A percentile compares a stretch with the other conserved stretches of the same genome.
Evolutionary conservation across 148 eudicot species (phyloP).

Genomic region (Rhododendron molle): DNA sequence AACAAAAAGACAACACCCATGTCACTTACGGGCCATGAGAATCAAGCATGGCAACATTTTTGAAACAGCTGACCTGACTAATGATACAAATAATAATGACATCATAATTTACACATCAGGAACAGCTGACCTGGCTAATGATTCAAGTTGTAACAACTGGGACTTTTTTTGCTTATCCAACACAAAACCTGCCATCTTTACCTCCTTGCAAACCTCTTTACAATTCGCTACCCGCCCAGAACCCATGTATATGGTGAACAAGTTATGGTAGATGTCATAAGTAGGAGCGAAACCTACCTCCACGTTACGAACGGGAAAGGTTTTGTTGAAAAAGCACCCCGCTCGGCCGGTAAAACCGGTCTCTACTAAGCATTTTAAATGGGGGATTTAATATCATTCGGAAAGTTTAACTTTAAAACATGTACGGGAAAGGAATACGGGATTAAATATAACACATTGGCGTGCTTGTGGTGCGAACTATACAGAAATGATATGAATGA

Average conservation of each 20-base stretch:
- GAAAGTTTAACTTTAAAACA: too few species aligned
- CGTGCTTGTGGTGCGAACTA: too few species aligned
- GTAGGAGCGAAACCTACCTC: conserved; percentile 80
- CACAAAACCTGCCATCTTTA: conserved; percentile 63
- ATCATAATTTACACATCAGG: neutral
- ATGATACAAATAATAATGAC: neutral
- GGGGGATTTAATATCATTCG: too few species aligned
- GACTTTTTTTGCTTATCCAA: conserved; percentile 49
- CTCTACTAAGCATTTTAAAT: too few species aligned
- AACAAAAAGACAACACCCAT: neutral
- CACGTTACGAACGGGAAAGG: too few species aligned
- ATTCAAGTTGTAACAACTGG: conserved; percentile 44
- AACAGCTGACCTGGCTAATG: conserved; percentile 22
- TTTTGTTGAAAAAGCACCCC: too few species aligned
- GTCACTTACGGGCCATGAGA: neutral
- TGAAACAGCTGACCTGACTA: too few species aligned
- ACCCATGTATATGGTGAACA: conserved; percentile 48
- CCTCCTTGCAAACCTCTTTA: conserved; percentile 74
- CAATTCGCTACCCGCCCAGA: conserved; percentile 78
- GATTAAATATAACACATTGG: too few species aligned
- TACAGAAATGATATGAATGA: too few species aligned
- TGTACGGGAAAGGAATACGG: too few species aligned
- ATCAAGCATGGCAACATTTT: neutral
- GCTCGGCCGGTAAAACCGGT: too few species aligned
- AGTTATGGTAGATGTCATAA: conserved; percentile 59